Base-by-base conservation (phyloP, 768 basidiomycete genomes). In the Dioszegia crocea region DNA sequence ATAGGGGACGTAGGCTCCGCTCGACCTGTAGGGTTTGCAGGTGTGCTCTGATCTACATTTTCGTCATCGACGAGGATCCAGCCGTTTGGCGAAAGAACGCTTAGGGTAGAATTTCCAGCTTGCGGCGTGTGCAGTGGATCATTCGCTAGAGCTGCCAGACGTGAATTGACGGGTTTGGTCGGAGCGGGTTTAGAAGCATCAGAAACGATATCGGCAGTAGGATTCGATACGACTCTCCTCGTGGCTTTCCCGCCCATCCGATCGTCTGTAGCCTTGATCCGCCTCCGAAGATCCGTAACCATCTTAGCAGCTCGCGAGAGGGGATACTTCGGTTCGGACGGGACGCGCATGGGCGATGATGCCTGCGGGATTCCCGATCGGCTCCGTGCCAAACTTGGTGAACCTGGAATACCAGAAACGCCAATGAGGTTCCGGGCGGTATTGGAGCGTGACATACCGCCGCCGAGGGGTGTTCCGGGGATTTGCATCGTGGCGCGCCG, bases 201-300 rank as follows among this genome's bases (percentile, higher is more conserved):
- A n/a, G 39, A 1, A 16, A 12, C 56, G 27, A 31, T 49, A 44
- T 16, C 19, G 30, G 30, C 36, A 19, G 46, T 43, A 4, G 54
- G 59, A 40, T 39, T 55, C 9, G 44, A 61, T 14, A 58, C 61
- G 19, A 33, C 27, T 23, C 38, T 24, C 39, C 38, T 58, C 29
- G 60, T 38, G 4, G 66, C 65, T 45, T 66, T 65, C 9, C 61
- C 60, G 21, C 62, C 69, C 1, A 74, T 49, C 55, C 71, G 68
- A 41, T 68, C 65, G 41, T 74, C 72, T 17, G 69, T 68, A 12
- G 69, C 67, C 44, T 69, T 70, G 46, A 74, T 56, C 33, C 64
- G 61, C 19, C 67, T 63, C 59, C 67, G 63, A 3, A 74, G 56
- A 40, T 71, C 72, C 12, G 65, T 65, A 17, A 74, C 24, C 38